These are phyloP conservation scores for Porcisia deanei DNA, from an alignment of 208 protist species.

Conservation along the genomic window DNA sequence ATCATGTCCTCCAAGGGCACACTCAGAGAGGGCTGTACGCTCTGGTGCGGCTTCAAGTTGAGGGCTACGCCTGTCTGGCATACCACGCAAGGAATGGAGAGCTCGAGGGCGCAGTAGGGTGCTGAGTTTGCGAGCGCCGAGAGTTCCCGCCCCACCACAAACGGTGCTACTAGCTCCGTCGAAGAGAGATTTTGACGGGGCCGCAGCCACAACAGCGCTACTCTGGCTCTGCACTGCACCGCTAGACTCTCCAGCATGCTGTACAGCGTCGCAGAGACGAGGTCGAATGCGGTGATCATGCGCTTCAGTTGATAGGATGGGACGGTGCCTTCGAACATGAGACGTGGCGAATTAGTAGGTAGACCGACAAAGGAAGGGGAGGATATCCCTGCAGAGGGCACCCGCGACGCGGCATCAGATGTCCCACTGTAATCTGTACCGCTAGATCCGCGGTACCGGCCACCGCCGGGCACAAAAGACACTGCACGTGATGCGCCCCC, in stretches of 20 bases:
- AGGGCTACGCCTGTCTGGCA: slow-evolving; percentile 77
- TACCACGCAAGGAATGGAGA: slow-evolving; percentile 71
- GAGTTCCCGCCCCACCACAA: slow-evolving; percentile 81
- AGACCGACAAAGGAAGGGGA: not conserved
- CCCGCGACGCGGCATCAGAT: slow-evolving; percentile 4
- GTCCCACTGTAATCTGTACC: slow-evolving; percentile 7
- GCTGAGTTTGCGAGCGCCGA: slow-evolving; percentile 62
- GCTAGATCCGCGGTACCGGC: not conserved
- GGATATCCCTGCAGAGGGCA: not conserved
- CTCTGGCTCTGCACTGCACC: slow-evolving; percentile 68
- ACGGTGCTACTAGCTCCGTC: slow-evolving; percentile 83
- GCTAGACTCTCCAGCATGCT: slow-evolving; percentile 75
- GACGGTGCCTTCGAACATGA: slow-evolving; percentile 69
- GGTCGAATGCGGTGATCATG: slow-evolving; percentile 70
- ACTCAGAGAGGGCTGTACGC: not conserved
- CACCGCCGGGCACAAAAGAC: not conserved
- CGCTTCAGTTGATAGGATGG: slow-evolving; percentile 59
- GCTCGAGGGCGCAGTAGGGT: slow-evolving; percentile 76
- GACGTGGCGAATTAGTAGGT: slow-evolving; percentile 5
- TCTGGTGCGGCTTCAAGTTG: slow-evolving; percentile 64
- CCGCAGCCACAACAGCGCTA: slow-evolving; percentile 80
- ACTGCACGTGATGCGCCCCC: not conserved
- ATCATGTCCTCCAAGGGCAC: slow-evolving; percentile 28
- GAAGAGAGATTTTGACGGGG: slow-evolving; percentile 65
- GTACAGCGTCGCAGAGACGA: slow-evolving; percentile 85